Evolutionary conservation across 371 early-diverging fungal genomes (phyloP), one percentile per base, ranked within the genome.

Genomic region (Mucor indicus): DNA sequence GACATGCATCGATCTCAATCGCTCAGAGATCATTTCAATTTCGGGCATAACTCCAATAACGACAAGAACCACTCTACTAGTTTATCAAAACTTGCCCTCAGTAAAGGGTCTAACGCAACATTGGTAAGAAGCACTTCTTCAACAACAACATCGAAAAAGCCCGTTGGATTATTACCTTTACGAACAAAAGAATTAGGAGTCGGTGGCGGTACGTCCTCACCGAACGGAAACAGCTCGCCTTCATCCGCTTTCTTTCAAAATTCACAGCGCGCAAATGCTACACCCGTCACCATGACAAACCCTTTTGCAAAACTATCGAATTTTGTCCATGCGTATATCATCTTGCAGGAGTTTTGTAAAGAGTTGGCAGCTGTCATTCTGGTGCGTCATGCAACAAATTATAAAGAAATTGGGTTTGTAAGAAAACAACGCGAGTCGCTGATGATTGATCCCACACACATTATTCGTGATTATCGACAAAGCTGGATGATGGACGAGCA

Each of bases 321-420:
- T n/a, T 84, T 84, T 58, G 79, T 84, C 4, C 67, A 80, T 37
- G 72, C 80, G 2, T 84, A 76, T 45, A 80, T 83, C 44, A 75
- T 83, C 1, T 42, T 84, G 9, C 83, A 84, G 49, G 84, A 83
- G 36, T 84, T 84, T 44, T 81, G 81, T 53, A 83, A 83, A 53
- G 84, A 84, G 40, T 51, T 84, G 32, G 83, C 81, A 0, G 82
- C 81, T 2, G 78, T 76, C 0, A 72, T 81, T 12, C 58, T 84
- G 20, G 84, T 84, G 7, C 64, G 78, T 19, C 81, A 82, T 50
- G 71, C 75, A 0, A 62, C 69, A 11, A 67, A 67, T 22, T 67
- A 64, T 46, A 64, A 62, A 17, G 65, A 67, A 11, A 60, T 67
- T 22, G 62, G 67, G 15, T 59, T 71, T 44, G 55, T 66, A 12